Evolutionary conservation across 805 yeast genomes (phyloP), one percentile per base, ranked within the genome.

Genomic region (Candida pseudoglaebosa): DNA sequence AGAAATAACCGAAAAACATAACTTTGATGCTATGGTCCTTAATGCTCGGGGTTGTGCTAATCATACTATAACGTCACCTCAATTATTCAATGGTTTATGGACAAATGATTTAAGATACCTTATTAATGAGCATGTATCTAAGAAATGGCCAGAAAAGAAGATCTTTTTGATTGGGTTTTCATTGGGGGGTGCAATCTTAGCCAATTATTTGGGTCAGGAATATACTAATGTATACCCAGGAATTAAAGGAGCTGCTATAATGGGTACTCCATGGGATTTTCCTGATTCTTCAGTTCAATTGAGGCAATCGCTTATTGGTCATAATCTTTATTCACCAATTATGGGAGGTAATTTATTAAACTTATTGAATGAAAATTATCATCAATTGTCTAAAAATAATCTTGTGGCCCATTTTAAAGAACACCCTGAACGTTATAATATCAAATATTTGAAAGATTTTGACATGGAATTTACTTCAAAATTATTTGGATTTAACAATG

Each of bases 11-110:
- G 49, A 56, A 1, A 59, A 59, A 4, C 61, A 63, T 39, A 50
- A 65, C 45, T 70, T 79, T 54, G 78, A 82, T 59, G 82, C 68
- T 15, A 53, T 80, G 34, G 83, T 80, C 14, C 52, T 84, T 35
- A 83, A 82, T 54, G 71, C 84, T 13, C 68, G 95, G 52, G 95
- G 95, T 3, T 84, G 91, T 59, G 82, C 87, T 21, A 72, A 86
- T 53, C 82, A 87, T 15, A 80, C 80, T 44, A 67, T 84, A 40
- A 74, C 87, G 1, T 76, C 86, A 4, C 86, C 86, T 4, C 75
- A 76, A 46, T 54, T 84, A 16, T 83, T 79, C 57, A 71, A 79
- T 38, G 95, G 82, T 0, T 64, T 81, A 34, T 77, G 83, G 61
- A 84, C 90, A 5, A 78, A 73, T 44, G 95, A 84, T 54, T 56